Base-by-base conservation (phyloP, 2,329 filamentous ascomycete species). In the Alternaria consortialis region DNA sequence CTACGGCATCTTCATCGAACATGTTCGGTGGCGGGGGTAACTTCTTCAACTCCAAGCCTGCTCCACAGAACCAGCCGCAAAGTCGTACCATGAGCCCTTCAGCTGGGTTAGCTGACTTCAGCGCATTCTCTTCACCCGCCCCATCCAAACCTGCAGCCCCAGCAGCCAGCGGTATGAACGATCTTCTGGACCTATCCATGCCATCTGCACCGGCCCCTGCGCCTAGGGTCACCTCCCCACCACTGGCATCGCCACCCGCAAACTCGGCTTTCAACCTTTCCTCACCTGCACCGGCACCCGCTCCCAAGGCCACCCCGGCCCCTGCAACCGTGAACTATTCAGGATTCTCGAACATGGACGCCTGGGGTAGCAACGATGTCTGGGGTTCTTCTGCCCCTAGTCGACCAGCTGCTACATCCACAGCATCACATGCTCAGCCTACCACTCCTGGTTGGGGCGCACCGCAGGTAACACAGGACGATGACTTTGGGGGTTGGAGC, bases 401-500 rank as follows among this genome's bases (percentile, higher is more conserved):
- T 9, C 82, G 85, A 13, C 71, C 78, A 8, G 70, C 79, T 5
- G 69, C 78, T 8, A 70, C 77, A 1, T 58, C 78, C 4, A 63
- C 70, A 2, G 56, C 70, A 70, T 51, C 63, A 11, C 81, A 80
- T 75, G 81, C 70, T 62, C 80, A 67, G 70, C 81, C 67, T 65
- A 84, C 74, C 77, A 82, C 59, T 51, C 78, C 87, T 31, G 84
- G 87, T 1, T 85, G 85, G 67, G 90, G 90, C 25, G 90, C 76
- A 54, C 76, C 75, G 2, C 76, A 78, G 17, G 91, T 97, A 2
- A 86, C 91, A 36, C 91, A 92, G 0, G 94, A 98, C 71, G 94
- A 98, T 79, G 94, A 98, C 75, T 98, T 97, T 81, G 94, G 94
- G 20, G 94, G 94, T 12, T 98, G 94, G 94, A 89, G 92, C 48